Evolutionary conservation across 1,284 basidiomycete genomes (phyloP), one percentile per base, ranked within the genome.

Genomic region (Cutaneotrichosporon arboriforme): DNA sequence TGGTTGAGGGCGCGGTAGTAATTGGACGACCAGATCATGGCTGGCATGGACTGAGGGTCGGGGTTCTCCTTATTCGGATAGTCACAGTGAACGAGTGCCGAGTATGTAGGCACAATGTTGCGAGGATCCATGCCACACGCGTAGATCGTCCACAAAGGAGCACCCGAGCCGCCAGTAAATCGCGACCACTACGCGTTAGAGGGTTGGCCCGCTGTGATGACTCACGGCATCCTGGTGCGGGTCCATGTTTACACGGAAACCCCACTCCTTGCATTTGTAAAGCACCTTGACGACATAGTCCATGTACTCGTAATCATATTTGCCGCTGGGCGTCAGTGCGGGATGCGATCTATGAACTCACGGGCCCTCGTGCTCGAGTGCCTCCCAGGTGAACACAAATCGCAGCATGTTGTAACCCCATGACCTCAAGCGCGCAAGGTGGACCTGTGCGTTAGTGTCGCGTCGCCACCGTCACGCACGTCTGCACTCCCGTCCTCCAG

Each of bases 21-120:
- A 71, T 97, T 97, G 20, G 94, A 97, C 14, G 86, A 85, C 94
- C 94, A 97, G 59, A 93, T 83, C 94, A 98, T 98, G 47, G 86
- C 83, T 2, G 94, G 92, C 57, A 91, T 81, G 0, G 81, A 73
- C 8, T 81, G 77, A 0, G 94, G 91, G 58, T 87, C 80, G 2
- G 88, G 81, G 0, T 76, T 67, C 23, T 62, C 60, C 14, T 58
- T 57, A 3, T 77, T 68, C 0, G 90, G 86, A 75, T 90, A 97
- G 77, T 97, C 92, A 72, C 82, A 84, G 67, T 97, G 92, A 12
- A 98, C 68, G 55, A 93, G 83, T 33, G 92, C 88, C 4, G 90
- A 81, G 67, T 88, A 85, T 0, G 93, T 97, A 1, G 84, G 80
- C 0, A 88, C 88, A 57, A 97, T 84, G 61, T 88, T 82, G 47